phyloP scores from a whole-genome alignment of 2,329 filamentous ascomycete species.

The Coleophoma crateriformis region DNA sequence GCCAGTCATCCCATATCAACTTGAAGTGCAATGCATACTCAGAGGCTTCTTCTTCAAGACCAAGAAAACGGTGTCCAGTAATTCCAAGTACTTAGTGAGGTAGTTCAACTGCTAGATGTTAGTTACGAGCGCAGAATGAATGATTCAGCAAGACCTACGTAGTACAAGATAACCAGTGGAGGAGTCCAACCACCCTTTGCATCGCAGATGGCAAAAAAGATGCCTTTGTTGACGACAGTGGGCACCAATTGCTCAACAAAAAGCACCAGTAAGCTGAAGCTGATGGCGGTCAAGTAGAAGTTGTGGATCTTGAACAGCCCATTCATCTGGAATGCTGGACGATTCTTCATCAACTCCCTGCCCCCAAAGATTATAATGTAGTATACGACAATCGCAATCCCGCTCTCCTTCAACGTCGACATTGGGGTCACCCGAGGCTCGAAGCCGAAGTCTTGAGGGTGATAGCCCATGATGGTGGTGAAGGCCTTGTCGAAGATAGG shows the following conservation, averaged over 20 bases:
- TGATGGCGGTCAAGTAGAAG: slow-evolving; percentile 85
- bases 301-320: slow-evolving; percentile 93
- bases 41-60: slow-evolving; percentile 99
- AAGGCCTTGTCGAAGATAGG: slow-evolving; percentile 89
- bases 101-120: slow-evolving; percentile 74
- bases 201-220: slow-evolving; percentile 87
- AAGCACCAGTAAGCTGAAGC: slow-evolving; percentile 70
- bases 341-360: slow-evolving; percentile 84
- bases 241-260: slow-evolving; percentile 90
- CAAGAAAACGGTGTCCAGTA: slow-evolving; percentile 92
- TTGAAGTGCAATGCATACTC: slow-evolving; percentile 44
- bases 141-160: slow-evolving; percentile 55
- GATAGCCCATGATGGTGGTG: slow-evolving; percentile 71
- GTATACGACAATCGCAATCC: slow-evolving; percentile 78
- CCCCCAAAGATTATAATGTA: slow-evolving; percentile 92
- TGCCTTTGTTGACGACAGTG: slow-evolving; percentile 70
- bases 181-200: slow-evolving; percentile 85
- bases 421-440: slow-evolving; percentile 76
- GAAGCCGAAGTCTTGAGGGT: slow-evolving; percentile 82
- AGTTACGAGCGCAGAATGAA: slow-evolving; percentile 24
- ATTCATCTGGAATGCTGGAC: slow-evolving; percentile 81
- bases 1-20: slow-evolving; percentile 8
- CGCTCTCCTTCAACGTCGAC: slow-evolving; percentile 81
- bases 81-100: slow-evolving; percentile 94
- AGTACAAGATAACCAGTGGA: slow-evolving; percentile 90